A percentile compares a stretch with the other conserved stretches of the same genome.
phyloP scores from a whole-genome alignment of 352 stramenopile genomes.

The Nothophytophthora sp. region DNA sequence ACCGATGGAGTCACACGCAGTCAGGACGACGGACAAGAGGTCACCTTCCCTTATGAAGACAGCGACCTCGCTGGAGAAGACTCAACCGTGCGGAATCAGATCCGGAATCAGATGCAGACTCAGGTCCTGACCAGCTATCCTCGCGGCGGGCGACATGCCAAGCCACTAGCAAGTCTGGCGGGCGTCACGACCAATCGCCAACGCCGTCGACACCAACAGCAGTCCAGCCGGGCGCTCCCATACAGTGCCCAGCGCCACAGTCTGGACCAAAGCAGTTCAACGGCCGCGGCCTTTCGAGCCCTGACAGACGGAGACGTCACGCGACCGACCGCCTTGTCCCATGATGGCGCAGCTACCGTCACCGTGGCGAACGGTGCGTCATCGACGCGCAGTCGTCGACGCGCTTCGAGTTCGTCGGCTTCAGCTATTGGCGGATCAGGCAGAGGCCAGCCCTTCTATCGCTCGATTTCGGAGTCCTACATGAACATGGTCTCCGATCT shows the following conservation, averaged over 20 bases:
- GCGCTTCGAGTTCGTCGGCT: constrained; percentile 36
- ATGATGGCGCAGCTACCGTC: constrained; percentile 9
- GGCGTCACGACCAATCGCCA: constrained; percentile 10
- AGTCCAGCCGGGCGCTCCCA: constrained; percentile 18
- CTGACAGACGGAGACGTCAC: constrained; percentile 14
- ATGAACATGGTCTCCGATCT: constrained; percentile 41
- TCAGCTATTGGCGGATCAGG: constrained; percentile 20
- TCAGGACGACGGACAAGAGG: too few species aligned
- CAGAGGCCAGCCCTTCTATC: constrained; percentile 31
- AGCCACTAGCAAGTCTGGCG: constrained; percentile 18
- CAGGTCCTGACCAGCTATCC: constrained; percentile 23
- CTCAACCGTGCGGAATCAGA: constrained; percentile 17
- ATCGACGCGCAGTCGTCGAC: constrained; percentile 33
- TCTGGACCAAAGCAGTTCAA: constrained; percentile 16
- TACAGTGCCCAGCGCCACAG: constrained; percentile 20
- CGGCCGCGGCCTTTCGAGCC: constrained; percentile 16
- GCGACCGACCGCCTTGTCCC: constrained; percentile 6
- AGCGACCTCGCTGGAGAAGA: constrained; percentile 15
- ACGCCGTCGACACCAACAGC: constrained; percentile 22
- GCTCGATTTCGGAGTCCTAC: constrained; percentile 47
- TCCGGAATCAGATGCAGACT: constrained; percentile 20
- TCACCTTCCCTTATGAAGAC: not conserved
- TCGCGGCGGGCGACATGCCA: constrained; percentile 25
- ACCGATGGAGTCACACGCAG: too few species aligned
- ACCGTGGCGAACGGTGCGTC: constrained; percentile 9